Evolutionary conservation across 2,329 filamentous ascomycete genomes (phyloP).

Genomic region (Cladobotryum mycophilum): DNA sequence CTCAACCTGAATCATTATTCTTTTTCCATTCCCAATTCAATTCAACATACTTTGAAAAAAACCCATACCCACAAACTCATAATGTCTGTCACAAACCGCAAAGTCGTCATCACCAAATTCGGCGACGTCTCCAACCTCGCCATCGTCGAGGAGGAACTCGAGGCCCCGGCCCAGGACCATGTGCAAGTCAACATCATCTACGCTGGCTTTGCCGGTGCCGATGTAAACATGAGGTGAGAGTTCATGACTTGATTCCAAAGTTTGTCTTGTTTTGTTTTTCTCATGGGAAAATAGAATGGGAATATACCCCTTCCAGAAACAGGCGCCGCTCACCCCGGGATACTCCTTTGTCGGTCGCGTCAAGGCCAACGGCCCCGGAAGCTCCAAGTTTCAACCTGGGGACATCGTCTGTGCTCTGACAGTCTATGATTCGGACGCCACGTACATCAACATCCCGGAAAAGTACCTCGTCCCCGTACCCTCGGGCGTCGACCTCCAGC

Average conservation of each 20-base stretch:
- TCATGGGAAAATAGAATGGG: constrained; percentile 26
- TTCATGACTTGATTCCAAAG: neutral
- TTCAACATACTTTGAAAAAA: no score
- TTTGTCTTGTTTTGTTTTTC: neutral
- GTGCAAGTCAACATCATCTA: constrained; percentile 43
- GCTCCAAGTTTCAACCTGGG: constrained; percentile 25
- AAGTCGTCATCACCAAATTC: constrained; percentile 37
- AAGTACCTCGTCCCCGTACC: constrained; percentile 40
- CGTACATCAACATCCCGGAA: constrained; percentile 40
- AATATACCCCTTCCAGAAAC: constrained; percentile 38
- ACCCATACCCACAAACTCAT: no score
- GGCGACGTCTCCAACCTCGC: constrained; percentile 34
- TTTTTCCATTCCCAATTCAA: no score
- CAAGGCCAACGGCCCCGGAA: constrained; percentile 29
- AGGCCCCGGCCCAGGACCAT: constrained; percentile 34
- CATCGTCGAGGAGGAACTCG: constrained; percentile 28
- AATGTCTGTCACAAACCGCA: constrained; percentile 25
- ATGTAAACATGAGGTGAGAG: constrained; percentile 38
- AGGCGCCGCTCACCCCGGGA: constrained; percentile 42
- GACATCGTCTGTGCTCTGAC: constrained; percentile 31
- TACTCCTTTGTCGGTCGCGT: constrained; percentile 43
- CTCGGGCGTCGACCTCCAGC: constrained; percentile 31
- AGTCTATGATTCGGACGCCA: constrained; percentile 37
- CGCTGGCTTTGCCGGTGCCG: constrained; percentile 40
- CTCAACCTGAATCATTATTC: no score